Percentiles rank a stretch among this genome's conserved stretches.
These are phyloP conservation scores for Microcyclospora tardicrescens DNA, from an alignment of 2,329 filamentous ascomycete genomes.

Conservation along the genomic window DNA sequence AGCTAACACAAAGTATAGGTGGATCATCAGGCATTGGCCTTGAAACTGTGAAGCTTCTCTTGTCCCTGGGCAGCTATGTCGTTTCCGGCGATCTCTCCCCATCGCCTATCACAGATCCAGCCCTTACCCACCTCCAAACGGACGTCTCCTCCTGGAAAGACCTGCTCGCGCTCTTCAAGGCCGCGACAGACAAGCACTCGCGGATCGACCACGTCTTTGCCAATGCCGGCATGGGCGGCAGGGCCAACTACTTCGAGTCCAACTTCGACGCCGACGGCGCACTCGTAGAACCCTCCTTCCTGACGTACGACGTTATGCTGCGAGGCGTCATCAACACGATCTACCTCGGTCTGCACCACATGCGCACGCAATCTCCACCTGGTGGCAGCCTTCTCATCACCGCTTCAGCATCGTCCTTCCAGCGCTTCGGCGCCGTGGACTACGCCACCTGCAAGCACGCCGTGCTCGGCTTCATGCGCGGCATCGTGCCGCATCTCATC, in stretches of 20 bases:
- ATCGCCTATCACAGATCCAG: constrained; percentile 16
- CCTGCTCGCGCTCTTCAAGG: constrained; percentile 39
- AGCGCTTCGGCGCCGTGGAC: constrained; percentile 38
- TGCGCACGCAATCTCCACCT: constrained; percentile 24
- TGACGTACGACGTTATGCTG: constrained; percentile 31
- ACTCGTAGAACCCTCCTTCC: constrained; percentile 21
- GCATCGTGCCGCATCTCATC: constrained; percentile 23
- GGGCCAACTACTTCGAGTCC: constrained; percentile 21
- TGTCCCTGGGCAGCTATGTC: constrained; percentile 42
- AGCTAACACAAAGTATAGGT: constrained; percentile 24
- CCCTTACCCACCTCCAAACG: constrained; percentile 31
- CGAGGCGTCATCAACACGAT: constrained; percentile 29
- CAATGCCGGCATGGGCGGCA: constrained; percentile 43
- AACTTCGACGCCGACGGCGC: constrained; percentile 24
- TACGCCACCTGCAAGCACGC: constrained; percentile 45
- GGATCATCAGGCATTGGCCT: constrained; percentile 50
- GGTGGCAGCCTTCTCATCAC: constrained; percentile 42
- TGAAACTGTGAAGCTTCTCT: constrained; percentile 39
- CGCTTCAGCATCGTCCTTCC: constrained; percentile 39
- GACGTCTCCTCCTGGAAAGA: constrained; percentile 41
- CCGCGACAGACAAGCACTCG: constrained; percentile 30
- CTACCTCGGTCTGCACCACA: constrained; percentile 30
- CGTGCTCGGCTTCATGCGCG: constrained; percentile 41
- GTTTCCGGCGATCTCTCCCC: constrained; percentile 42
- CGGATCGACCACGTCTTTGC: constrained; percentile 37